Evolutionary conservation across 1,284 basidiomycete genomes (phyloP), one percentile per base, ranked within the genome.

Genomic region (Pseudozyma flocculosa): DNA sequence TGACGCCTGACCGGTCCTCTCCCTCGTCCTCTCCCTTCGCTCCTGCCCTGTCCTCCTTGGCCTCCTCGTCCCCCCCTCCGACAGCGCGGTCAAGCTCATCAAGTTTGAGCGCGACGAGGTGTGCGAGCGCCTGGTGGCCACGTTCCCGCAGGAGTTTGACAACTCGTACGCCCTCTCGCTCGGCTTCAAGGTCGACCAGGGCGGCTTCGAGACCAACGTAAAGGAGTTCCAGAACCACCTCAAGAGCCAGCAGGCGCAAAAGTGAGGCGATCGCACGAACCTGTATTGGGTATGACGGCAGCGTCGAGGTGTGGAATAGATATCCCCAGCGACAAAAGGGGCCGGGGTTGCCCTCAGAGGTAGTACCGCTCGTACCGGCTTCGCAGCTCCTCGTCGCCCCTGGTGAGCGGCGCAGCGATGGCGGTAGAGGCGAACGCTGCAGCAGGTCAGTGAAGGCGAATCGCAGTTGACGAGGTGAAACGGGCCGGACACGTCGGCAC

Each of bases 91-190:
- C 18, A 42, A 44, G 4, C 34, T 56, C 41, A 65, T 69, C 48
- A 50, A 50, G 45, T 69, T 69, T 43, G 63, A 69, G 34, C 54
- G 65, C 47, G 66, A 69, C 37, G 50, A 66, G 23, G 55, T 56
- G 14, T 60, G 64, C 54, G 50, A 55, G 39, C 50, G 66, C 22
- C 40, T 69, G n/a, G 66, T 69, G 8, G 23, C 43, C 7, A 57
- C 51, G 14, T 67, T 61, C 40, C 66, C 66, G 8, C 45, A 51
- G 11, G 49, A 30, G 22, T 67, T 69, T 21, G 66, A 67, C 34
- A 65, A 63, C 39, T 38, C 32, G 21, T 67, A 53, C 46, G 60
- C 66, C 2, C 43, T 49, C 13, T 40, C 49, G n/a, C 45, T 69
- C 26, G 66, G 63, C n/a, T 69, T 69, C 48, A 55, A 56, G 38